A percentile compares a stretch with the other conserved stretches of the same genome.
Evolutionary conservation across 1,284 basidiomycete species (phyloP).

Genomic region (Ganoderma sinense): DNA sequence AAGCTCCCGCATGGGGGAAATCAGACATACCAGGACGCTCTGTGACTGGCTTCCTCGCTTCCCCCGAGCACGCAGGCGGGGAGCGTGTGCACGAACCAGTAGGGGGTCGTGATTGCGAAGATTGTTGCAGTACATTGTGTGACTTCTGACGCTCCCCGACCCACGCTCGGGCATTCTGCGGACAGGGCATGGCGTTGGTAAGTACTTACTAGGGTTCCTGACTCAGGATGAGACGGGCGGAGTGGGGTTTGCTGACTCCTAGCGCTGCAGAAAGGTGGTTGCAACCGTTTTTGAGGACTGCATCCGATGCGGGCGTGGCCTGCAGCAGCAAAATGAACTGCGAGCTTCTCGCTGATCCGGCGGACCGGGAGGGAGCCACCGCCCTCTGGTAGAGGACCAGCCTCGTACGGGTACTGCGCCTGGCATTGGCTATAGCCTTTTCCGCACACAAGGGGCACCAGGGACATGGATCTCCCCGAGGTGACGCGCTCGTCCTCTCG

Average conservation of each 20-base stretch:
- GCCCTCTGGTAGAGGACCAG: neutral
- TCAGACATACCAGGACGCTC: slow-evolving; percentile 10
- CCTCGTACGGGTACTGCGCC: neutral
- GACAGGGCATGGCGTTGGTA: neutral
- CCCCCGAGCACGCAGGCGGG: slow-evolving; percentile 13
- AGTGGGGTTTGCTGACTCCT: neutral
- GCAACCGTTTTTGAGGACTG: neutral
- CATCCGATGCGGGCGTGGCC: neutral
- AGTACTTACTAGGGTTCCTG: neutral
- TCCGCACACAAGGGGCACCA: neutral
- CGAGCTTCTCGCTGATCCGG: slow-evolving; percentile 15
- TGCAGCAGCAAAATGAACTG: neutral
- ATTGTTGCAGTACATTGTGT: neutral
- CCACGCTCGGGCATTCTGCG: neutral
- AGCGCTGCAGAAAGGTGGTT: neutral
- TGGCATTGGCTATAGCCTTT: neutral
- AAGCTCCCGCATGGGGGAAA: slow-evolving; percentile 4
- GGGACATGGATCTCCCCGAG: neutral
- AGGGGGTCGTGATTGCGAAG: slow-evolving; percentile 4
- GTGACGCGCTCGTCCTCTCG: slow-evolving; percentile 8
- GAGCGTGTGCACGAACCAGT: neutral
- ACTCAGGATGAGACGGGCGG: neutral
- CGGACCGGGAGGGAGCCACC: slow-evolving; percentile 10
- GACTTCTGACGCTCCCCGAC: slow-evolving; percentile 5
- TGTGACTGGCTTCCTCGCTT: neutral